Evolutionary conservation across 2,329 filamentous ascomycete genomes (phyloP), one percentile per base, ranked within the genome.

Genomic region (Beauveria bassiana): DNA sequence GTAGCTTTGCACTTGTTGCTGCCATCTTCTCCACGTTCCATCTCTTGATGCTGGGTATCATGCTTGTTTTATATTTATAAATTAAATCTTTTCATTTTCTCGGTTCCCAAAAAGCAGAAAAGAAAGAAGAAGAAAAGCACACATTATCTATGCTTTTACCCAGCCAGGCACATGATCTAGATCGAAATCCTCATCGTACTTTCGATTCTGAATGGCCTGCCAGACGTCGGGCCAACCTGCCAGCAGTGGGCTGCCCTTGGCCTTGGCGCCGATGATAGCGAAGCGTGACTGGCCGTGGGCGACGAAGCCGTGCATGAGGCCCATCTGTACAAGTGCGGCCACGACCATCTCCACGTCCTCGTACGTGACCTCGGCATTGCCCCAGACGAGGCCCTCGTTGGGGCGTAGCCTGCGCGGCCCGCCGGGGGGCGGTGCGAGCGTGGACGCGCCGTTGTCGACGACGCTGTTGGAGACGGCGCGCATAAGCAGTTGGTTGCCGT

Each of bases 261-360:
- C 81, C 77, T 87, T 88, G 26, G 89, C 86, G 3, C 93, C 92
- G 58, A 89, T 85, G 49, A 97, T 90, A 14, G 91, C 92, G 69
- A 97, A 92, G 54, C 89, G 86, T 49, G 83, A 82, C 69, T 87
- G 86, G 28, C 83, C 83, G 68, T 96, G 91, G 18, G 89, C 90
- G 31, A 97, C 82, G 69, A 93, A 97, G 1, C 93, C 93, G 66
- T 88, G 86, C 70, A 97, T 79, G 26, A 96, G 78, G 0, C 89
- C 90, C 73, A 96, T 90, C 55, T 89, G 85, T 22, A 96, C 83
- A 14, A 97, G 81, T 12, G 87, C 87, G 0, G 89, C 85, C 14
- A 96, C 81, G 54, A 90, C 86, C 50, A 86, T 86, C 74, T 96
- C 91, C n/a, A 96, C 79, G 66, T 91, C 87, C 16, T 83, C 76